These are phyloP conservation scores for Boletus insuetus DNA, from an alignment of 768 basidiomycete genomes.

Conservation along the genomic window DNA sequence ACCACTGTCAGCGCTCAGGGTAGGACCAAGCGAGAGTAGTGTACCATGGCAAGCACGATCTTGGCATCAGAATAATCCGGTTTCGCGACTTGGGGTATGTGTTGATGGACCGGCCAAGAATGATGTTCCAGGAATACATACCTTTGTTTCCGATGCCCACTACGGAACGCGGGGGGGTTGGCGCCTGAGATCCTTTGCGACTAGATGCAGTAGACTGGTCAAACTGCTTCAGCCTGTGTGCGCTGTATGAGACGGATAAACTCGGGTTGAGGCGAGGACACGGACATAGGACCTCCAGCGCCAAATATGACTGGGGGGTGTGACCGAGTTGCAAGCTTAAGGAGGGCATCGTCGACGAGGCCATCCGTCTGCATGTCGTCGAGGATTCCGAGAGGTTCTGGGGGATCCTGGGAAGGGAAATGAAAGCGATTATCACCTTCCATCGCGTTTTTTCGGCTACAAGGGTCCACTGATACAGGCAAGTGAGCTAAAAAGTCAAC, in stretches of 20 bases:
- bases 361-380: slow-evolving; percentile 27
- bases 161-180: slow-evolving; percentile 79
- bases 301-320: slow-evolving; percentile 60
- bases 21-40: slow-evolving; percentile 6
- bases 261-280: neutral
- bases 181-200: slow-evolving; percentile 65
- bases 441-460: slow-evolving; percentile 2
- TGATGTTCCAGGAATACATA: slow-evolving; percentile 25
- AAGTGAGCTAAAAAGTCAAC: neutral
- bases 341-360: slow-evolving; percentile 11
- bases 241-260: neutral
- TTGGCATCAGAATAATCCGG: slow-evolving; percentile 99
- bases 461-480: neutral
- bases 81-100: slow-evolving; percentile 65
- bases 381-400: slow-evolving; percentile 16
- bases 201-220: slow-evolving; percentile 73
- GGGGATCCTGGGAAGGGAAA: slow-evolving; percentile 12
- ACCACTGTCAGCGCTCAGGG: neutral
- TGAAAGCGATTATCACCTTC: slow-evolving; percentile 15
- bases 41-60: slow-evolving; percentile 96
- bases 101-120: neutral
- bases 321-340: slow-evolving; percentile 14
- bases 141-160: slow-evolving; percentile 91
- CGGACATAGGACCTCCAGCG: slow-evolving; percentile 68
- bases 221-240: slow-evolving; percentile 69